Evolutionary conservation across 2,329 filamentous ascomycete species (phyloP), one percentile per base, ranked within the genome.

Genomic region (Fusarium hostae): DNA sequence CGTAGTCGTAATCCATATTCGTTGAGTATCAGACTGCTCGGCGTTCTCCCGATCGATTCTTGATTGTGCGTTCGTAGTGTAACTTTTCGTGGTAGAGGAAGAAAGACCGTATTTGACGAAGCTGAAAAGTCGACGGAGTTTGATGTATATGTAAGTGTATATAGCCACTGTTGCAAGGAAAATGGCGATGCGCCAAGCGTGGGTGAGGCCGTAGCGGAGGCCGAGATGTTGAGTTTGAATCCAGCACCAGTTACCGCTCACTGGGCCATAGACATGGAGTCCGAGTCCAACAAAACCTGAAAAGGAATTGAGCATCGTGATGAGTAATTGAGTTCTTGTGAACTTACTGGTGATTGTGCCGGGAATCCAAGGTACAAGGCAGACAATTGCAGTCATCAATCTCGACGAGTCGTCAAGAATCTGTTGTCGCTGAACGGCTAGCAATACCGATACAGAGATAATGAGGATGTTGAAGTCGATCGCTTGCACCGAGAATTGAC

Each of bases 231-330:
- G 18, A 1, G 43, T 20, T 1, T 51, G 43, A 7, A 58, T 58
- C 55, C 55, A 58, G 44, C 55, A 58, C 44, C 55, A 58, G 44
- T 58, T 58, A 2, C 55, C 55, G 9, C 43, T 58, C 20, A 58
- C 43, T 0, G 55, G 55, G 0, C 55, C 55, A 2, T 51, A 58
- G 12, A 39, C 8, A 15, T 22, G 43, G 11, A 58, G 55, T 6
- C 43, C 44, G 18, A 58, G 55, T 8, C 55, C 55, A 3, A 58
- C 16, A 8, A 58, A 58, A 2, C 55, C 55, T 58, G 9, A 1
- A 2, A 12, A 10, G 9, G 0, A 1, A 11, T 22, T 26, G 2
- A 54, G 20, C 9, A 40, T 28, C 2, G n/a, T 26, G 9, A 1
- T 2, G 2, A 7, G 18, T 2, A 2, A 2, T 0, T 8, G 5